A percentile compares a stretch with the other conserved stretches of the same genome.
These are phyloP conservation scores for Sclerospora graminicola DNA, from an alignment of 352 stramenopile genomes.

Conservation along the genomic window DNA sequence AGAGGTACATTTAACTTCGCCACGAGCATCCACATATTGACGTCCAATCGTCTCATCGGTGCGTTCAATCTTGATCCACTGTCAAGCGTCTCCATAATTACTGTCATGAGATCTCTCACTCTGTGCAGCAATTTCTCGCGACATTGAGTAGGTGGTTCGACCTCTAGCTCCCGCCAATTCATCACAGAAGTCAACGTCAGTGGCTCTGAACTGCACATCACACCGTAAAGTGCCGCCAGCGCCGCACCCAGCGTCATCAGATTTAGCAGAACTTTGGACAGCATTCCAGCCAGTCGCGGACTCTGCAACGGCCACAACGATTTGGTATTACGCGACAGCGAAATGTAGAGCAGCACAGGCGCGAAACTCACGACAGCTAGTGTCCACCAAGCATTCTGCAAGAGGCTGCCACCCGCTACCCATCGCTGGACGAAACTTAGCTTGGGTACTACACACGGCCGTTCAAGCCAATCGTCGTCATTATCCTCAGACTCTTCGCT, in stretches of 20 bases:
- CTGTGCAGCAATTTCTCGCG: constrained; percentile 13
- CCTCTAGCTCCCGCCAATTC: constrained; percentile 17
- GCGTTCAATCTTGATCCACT: constrained; percentile 1
- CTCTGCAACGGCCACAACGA: constrained; percentile 33
- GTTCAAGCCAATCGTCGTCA: constrained; percentile 9
- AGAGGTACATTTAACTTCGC: constrained; percentile 19
- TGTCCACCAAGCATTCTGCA: constrained; percentile 57
- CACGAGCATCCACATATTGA: constrained; percentile 22
- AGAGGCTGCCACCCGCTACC: constrained; percentile 19
- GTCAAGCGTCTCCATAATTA: constrained; percentile 7
- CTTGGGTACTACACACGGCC: not conserved
- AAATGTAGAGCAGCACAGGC: constrained; percentile 40
- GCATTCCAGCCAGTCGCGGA: constrained; percentile 7
- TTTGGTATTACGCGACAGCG: constrained; percentile 10
- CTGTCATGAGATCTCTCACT: constrained; percentile 6
- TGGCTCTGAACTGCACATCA: constrained; percentile 13
- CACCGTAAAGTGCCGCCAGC: constrained; percentile 15
- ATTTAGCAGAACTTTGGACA: constrained; percentile 34
- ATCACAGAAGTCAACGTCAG: constrained; percentile 3
- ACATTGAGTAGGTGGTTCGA: constrained; percentile 16
- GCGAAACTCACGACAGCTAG: constrained; percentile 23
- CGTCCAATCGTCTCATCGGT: constrained; percentile 15
- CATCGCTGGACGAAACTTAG: constrained; percentile 17
- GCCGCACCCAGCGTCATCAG: constrained; percentile 17
- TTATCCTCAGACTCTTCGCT: constrained; percentile 26